A percentile compares a stretch with the other conserved stretches of the same genome.
Conservation (phyloP, 2,329 filamentous ascomycete species). For the Diaporthe citriasiana region DNA sequence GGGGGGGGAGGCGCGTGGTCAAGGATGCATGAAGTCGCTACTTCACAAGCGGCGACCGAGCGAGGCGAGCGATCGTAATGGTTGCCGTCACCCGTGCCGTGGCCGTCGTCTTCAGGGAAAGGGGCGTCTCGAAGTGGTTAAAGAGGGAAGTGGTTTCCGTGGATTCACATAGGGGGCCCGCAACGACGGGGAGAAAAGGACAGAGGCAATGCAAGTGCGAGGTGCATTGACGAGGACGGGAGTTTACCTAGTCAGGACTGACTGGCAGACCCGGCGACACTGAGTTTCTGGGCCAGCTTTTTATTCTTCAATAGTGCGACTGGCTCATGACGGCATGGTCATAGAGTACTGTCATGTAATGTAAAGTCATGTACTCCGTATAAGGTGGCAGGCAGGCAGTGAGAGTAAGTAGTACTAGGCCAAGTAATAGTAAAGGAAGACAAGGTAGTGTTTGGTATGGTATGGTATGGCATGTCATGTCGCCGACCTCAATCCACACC, state of each 20-base stretch:
- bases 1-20: background rate
- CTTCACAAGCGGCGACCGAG: constrained; percentile 33
- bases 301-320: constrained; percentile 29
- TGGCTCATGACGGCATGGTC: constrained; percentile 20
- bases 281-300: background rate
- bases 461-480: constrained; percentile 1
- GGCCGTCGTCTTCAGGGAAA: constrained; percentile 20
- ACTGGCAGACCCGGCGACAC: constrained; percentile 17
- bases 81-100: constrained; percentile 36
- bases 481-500: constrained; percentile 12
- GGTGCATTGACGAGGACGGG: constrained; percentile 34
- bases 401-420: background rate
- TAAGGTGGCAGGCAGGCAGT: background rate
- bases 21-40: constrained; percentile 36
- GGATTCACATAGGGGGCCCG: constrained; percentile 17
- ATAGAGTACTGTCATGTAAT: constrained; percentile 8
- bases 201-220: constrained; percentile 7
- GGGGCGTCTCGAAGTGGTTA: constrained; percentile 14
- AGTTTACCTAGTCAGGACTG: constrained; percentile 38
- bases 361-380: constrained; percentile 4
- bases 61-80: constrained; percentile 7
- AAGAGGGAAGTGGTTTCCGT: constrained; percentile 32
- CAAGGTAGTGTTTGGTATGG: background rate
- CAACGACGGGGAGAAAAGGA: constrained; percentile 13
- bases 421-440: background rate